Evolutionary conservation across 179 eudicot genomes (phyloP).

Genomic region (Actinidia arguta): DNA sequence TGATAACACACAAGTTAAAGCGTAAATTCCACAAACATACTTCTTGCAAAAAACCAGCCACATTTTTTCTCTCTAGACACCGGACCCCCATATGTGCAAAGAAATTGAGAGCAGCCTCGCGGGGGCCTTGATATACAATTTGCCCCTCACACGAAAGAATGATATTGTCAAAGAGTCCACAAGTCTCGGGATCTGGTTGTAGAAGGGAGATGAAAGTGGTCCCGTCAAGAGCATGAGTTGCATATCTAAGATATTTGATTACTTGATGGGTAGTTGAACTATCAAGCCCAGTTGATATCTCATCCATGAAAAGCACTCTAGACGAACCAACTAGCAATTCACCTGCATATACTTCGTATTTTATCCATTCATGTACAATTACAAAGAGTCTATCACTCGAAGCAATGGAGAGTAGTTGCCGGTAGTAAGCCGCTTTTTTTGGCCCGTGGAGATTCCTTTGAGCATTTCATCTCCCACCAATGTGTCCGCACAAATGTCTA

Average conservation of each 20-base stretch:
- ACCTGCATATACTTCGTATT: slow-evolving; percentile 39
- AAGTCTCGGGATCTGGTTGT: slow-evolving; percentile 85
- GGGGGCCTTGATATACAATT: slow-evolving; percentile 81
- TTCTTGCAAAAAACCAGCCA: slow-evolving; percentile 84
- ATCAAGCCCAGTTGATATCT: slow-evolving; percentile 85
- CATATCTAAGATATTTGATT: slow-evolving; percentile 66
- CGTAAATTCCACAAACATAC: slow-evolving; percentile 39
- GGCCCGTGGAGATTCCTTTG: slow-evolving; percentile 92
- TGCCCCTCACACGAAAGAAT: slow-evolving; percentile 78
- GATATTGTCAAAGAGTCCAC: slow-evolving; percentile 74
- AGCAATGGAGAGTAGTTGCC: slow-evolving; percentile 41
- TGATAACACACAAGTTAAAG: neutral
- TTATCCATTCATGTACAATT: neutral
- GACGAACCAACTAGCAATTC: slow-evolving; percentile 75
- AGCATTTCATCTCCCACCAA: slow-evolving; percentile 90
- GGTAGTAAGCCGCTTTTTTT: slow-evolving; percentile 85
- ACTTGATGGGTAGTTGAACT: slow-evolving; percentile 88
- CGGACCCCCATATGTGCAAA: slow-evolving; percentile 71
- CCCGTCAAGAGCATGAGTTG: slow-evolving; percentile 63
- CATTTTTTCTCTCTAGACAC: slow-evolving; percentile 86
- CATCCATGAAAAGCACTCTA: slow-evolving; percentile 80
- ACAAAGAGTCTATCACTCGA: slow-evolving; percentile 8
- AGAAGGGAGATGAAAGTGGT: slow-evolving; percentile 72
- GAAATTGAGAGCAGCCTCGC: slow-evolving; percentile 65
- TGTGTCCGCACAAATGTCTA: slow-evolving; percentile 82